Conservation (phyloP, 495 filamentous ascomycete species). For the Endocarpon pusillum region DNA sequence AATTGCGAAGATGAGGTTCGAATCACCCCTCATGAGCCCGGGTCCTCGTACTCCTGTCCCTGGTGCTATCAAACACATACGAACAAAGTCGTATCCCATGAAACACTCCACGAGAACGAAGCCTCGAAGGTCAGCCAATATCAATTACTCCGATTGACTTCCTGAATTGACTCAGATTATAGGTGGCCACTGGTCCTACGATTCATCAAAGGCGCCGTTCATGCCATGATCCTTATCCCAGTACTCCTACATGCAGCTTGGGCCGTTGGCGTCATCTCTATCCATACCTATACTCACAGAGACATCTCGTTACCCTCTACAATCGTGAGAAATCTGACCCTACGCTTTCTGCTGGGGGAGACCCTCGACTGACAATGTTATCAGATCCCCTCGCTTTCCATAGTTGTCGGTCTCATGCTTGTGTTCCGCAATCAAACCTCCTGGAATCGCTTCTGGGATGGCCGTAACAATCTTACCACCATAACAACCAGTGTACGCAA, state of each 20-base stretch:
- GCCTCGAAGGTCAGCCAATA: conserved; percentile 28
- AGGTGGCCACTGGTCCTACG: conserved; percentile 60
- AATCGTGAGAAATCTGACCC: conserved; percentile 30
- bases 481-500: conserved; percentile 46
- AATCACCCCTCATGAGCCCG: too few relatives aligned
- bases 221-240: conserved; percentile 43
- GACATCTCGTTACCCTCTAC: conserved; percentile 43
- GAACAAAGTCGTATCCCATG: conserved; percentile 27
- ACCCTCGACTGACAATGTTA: not conserved
- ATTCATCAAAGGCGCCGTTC: conserved; percentile 62
- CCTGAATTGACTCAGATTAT: not conserved
- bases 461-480: conserved; percentile 39
- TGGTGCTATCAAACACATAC: too few relatives aligned
- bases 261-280: conserved; percentile 42
- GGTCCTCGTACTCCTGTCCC: too few relatives aligned
- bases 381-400: conserved; percentile 57
- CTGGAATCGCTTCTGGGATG: conserved; percentile 60
- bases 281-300: conserved; percentile 37
- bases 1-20: too few relatives aligned
- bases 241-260: conserved; percentile 48
- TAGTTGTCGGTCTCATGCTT: conserved; percentile 67
- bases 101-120: conserved; percentile 34
- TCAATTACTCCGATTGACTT: not conserved
- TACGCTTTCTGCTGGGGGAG: not conserved
- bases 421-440: conserved; percentile 60